phyloP scores from a whole-genome alignment of 2,329 filamentous ascomycete genomes.

The Cladophialophora yegresii region DNA sequence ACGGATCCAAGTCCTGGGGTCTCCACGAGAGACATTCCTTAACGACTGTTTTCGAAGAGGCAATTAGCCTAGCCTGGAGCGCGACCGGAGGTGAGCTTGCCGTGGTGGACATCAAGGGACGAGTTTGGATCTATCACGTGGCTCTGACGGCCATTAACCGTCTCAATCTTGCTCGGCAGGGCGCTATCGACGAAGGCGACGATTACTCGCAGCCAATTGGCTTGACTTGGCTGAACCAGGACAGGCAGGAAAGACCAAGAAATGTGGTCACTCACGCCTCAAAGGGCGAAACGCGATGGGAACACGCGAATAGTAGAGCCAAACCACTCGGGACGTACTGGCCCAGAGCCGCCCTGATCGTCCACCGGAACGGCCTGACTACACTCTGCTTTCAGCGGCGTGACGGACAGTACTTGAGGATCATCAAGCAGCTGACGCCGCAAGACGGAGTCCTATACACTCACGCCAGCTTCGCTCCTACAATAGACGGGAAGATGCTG shows the following conservation, averaged over 20 bases:
- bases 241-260: conserved; percentile 45
- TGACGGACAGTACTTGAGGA: conserved; percentile 66
- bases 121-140: conserved; percentile 73
- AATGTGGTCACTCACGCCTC: conserved; percentile 50
- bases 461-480: conserved; percentile 52
- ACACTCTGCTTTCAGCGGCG: conserved; percentile 77
- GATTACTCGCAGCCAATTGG: conserved; percentile 79
- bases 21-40: conserved; percentile 24
- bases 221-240: conserved; percentile 76
- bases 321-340: conserved; percentile 72
- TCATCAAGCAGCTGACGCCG: conserved; percentile 51
- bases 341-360: conserved; percentile 71
- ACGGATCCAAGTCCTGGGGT: conserved; percentile 24
- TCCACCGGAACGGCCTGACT: conserved; percentile 73
- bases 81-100: conserved; percentile 76
- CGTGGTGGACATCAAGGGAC: conserved; percentile 75
- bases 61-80: conserved; percentile 79
- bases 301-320: conserved; percentile 67
- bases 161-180: conserved; percentile 62
- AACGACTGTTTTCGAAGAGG: conserved; percentile 31
- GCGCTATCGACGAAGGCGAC: conserved; percentile 68
- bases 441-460: conserved; percentile 25
- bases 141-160: conserved; percentile 69
- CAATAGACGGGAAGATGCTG: conserved; percentile 32
- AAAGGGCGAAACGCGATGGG: conserved; percentile 65